Evolutionary conservation across 306 rosid species (phyloP), one percentile per base, ranked within the genome.

Genomic region (Nissolia schottii): DNA sequence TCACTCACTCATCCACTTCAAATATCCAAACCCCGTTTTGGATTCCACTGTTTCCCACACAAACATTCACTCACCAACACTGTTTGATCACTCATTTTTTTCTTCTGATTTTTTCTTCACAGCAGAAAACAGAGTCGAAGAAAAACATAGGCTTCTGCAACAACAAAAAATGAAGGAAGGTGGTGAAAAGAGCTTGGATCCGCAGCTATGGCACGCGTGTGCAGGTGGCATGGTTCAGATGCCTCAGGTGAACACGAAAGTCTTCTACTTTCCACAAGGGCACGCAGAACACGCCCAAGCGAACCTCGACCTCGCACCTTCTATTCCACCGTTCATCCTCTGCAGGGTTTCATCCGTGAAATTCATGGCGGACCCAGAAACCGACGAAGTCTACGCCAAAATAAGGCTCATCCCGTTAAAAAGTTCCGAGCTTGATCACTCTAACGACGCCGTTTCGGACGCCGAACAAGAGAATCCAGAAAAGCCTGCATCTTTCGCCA

Each of bases 161-260:
- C n/a, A n/a, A n/a, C n/a, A n/a, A n/a, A n/a, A 45, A 45, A 90
- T 88, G 98, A 89, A 81, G 70, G 96, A 87, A 51, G 77, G 56
- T 8, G 77, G 56, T 8, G 96, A 89, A 49, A 91, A 89, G 65
- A 82, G 75, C 65, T 81, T 94, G 82, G 96, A 94, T 85, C 85
- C 97, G 32, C 94, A 91, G 40, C 88, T 94, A 68, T 94, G 98
- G 98, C 95, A 87, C 59, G 98, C 98, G 12, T 94, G 98, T 59
- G 98, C 98, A 0, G 96, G 98, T 19, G 85, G 92, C 15, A 94
- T 94, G 96, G 95, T 94, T 63, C 93, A 94, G 64, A 86, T 91
- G 87, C 98, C 97, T 3, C 77, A 78, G 3, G 68, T 86, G 67
- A 89, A 87, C 87, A 81, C 96, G 2, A 89, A 83, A 78, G 95